Evolutionary conservation across 768 basidiomycete genomes (phyloP).

Genomic region (Mycena latifolia): DNA sequence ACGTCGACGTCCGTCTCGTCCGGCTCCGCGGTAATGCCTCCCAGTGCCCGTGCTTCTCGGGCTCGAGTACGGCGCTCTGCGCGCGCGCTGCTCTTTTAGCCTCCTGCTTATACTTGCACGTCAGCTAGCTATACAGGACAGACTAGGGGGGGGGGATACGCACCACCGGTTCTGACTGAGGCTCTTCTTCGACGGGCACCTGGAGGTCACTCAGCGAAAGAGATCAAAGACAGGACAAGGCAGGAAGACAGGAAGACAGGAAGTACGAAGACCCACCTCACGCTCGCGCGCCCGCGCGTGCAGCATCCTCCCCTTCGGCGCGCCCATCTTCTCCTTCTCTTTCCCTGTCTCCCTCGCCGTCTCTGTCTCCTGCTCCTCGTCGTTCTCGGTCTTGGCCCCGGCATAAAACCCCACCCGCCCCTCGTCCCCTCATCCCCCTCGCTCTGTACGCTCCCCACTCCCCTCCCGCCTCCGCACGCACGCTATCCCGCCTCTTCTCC

Average conservation of each 20-base stretch:
- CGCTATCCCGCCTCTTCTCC: too few species aligned
- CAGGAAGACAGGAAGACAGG: too few species aligned
- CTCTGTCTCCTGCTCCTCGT: too few species aligned
- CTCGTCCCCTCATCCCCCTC: constrained; percentile 7
- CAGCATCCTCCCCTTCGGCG: constrained; percentile 8
- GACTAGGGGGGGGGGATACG: not conserved
- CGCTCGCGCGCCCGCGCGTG: not conserved
- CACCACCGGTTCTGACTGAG: not conserved
- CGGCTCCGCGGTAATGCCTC: constrained; percentile 19
- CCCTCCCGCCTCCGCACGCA: not conserved
- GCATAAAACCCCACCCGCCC: not conserved
- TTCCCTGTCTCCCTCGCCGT: constrained; percentile 41
- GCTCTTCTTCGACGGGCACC: constrained; percentile 11
- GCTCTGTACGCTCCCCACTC: not conserved
- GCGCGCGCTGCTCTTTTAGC: not conserved
- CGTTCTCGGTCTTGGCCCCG: constrained; percentile 27
- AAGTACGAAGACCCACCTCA: not conserved
- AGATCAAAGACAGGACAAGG: constrained; percentile 38
- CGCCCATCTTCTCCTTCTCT: constrained; percentile 41
- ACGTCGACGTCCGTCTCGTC: constrained; percentile 21
- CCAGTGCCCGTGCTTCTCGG: too few species aligned
- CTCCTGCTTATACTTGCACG: not conserved
- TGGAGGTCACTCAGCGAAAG: constrained; percentile 29
- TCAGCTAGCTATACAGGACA: too few species aligned
- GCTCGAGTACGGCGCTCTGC: too few species aligned